Evolutionary conservation across 2,329 filamentous ascomycete genomes (phyloP), one percentile per base, ranked within the genome.

Genomic region (Monilinia vaccinii-corymbosi): DNA sequence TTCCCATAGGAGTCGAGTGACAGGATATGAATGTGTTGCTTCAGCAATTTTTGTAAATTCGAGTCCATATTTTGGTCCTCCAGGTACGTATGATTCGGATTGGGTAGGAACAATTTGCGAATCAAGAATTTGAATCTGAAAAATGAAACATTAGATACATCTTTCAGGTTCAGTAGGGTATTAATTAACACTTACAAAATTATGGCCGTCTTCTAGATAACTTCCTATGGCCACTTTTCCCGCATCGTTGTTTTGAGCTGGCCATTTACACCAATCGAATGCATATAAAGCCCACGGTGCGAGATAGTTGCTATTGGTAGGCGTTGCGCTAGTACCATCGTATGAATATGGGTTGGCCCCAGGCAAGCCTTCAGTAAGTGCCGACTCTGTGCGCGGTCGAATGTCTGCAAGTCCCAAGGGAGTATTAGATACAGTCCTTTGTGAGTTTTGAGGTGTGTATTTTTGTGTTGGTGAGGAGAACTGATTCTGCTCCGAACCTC

Each of bases 181-280:
- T 32, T 8, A 14, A 23, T 32, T 8, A 14, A 21, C 16, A 74
- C 83, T 69, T 78, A 96, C 91, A 78, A 95, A 99, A 73, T 99
- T 99, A 76, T 99, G 94, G 7, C 92, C 93, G 75, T 99, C 94
- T 75, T 99, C 94, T 56, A 97, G 77, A 73, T 97, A 97, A 77
- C 94, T 99, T 62, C 93, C 94, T 44, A 99, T 81, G 14, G 94
- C 94, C 68, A 99, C 82, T 75, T 97, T 97, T 44, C 94, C 94
- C 4, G 90, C 91, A 63, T 89, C 86, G 66, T 86, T 86, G 69
- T 75, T 85, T 69, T 91, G 84, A 2, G 93, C 86, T 18, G 89
- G 85, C 93, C 94, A 99, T 75, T 99, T 99, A 78, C 94, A 99
- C 94, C 94, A 99, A 76, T 99, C 94, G 69, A 96, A 93, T 14